Conservation (phyloP, 805 yeast genomes). For the Metschnikowia orientalis region DNA sequence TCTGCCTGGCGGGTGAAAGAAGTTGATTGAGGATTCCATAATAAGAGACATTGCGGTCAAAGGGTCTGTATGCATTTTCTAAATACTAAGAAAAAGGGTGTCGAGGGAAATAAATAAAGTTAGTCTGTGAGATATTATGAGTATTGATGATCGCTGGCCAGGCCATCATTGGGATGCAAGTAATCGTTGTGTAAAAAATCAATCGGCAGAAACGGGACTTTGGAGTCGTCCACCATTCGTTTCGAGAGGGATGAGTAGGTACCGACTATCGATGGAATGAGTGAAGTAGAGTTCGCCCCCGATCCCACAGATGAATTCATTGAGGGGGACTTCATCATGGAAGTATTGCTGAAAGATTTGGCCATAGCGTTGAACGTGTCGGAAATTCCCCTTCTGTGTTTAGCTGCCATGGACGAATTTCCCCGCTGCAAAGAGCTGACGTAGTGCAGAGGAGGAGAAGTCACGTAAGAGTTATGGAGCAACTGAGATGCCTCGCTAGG, state of each 20-base stretch:
- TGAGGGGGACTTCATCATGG: slow-evolving; percentile 11
- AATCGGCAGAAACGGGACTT: slow-evolving; percentile 39
- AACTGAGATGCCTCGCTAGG: slow-evolving; percentile 12
- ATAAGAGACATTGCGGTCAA: background rate
- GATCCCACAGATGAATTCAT: slow-evolving; percentile 10
- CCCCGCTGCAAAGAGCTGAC: slow-evolving; percentile 13
- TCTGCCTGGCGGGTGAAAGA: slow-evolving; percentile 66
- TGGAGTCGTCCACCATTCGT: slow-evolving; percentile 32
- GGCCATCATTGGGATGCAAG: slow-evolving; percentile 11
- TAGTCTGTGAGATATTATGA: too few relatives aligned
- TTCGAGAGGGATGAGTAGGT: slow-evolving; percentile 34
- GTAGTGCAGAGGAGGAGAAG: slow-evolving; percentile 17
- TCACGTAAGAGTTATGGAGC: slow-evolving; percentile 10
- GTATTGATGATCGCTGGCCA: slow-evolving; percentile 6
- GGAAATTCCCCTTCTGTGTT: slow-evolving; percentile 14
- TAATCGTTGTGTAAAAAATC: slow-evolving; percentile 37
- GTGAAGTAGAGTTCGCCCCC: slow-evolving; percentile 19
- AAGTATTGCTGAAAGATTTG: slow-evolving; percentile 11
- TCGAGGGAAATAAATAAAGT: background rate
- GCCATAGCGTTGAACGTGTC: slow-evolving; percentile 20
- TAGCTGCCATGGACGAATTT: slow-evolving; percentile 1
- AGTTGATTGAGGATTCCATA: background rate
- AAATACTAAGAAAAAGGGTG: background rate
- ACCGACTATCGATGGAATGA: slow-evolving; percentile 39
- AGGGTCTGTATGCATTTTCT: background rate